These are phyloP conservation scores for Arthonia radiata DNA, from an alignment of 495 filamentous ascomycete genomes.

Conservation along the genomic window DNA sequence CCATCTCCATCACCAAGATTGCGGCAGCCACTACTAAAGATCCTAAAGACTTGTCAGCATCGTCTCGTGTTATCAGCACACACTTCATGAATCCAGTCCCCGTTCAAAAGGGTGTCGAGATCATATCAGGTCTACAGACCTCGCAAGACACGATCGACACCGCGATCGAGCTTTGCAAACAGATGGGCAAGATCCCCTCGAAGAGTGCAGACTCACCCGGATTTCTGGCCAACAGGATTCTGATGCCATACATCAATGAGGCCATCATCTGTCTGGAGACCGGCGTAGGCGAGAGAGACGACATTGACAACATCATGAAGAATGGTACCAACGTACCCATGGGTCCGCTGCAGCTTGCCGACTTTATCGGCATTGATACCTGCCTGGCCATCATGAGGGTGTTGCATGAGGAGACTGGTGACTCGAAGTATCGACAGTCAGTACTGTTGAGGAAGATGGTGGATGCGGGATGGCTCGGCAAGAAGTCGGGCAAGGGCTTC, in stretches of 20 bases:
- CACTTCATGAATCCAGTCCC: slow-evolving; percentile 99
- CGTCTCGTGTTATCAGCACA: slow-evolving; percentile 76
- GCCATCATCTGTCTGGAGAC: slow-evolving; percentile 93
- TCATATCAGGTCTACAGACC: slow-evolving; percentile 84
- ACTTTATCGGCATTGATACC: slow-evolving; percentile 95
- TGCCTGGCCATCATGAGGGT: slow-evolving; percentile 96
- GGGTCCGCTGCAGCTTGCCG: slow-evolving; percentile 79
- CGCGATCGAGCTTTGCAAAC: slow-evolving; percentile 64
- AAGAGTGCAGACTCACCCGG: slow-evolving; percentile 73
- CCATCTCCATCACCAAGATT: slow-evolving; percentile 90
- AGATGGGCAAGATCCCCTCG: slow-evolving; percentile 83
- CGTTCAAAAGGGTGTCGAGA: slow-evolving; percentile 91
- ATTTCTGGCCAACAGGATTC: slow-evolving; percentile 85
- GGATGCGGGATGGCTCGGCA: slow-evolving; percentile 90
- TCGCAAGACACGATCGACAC: slow-evolving; percentile 54
- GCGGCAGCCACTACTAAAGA: slow-evolving; percentile 50
- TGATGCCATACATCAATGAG: slow-evolving; percentile 99
- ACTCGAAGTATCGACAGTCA: slow-evolving; percentile 81
- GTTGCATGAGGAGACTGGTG: slow-evolving; percentile 69
- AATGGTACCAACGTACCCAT: slow-evolving; percentile 97
- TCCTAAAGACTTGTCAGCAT: slow-evolving; percentile 52
- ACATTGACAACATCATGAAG: slow-evolving; percentile 97
- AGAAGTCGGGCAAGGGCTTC: slow-evolving; percentile 93
- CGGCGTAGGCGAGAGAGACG: slow-evolving; percentile 59
- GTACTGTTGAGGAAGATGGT: slow-evolving; percentile 85